Evolutionary conservation across 2,329 filamentous ascomycete genomes (phyloP), one percentile per base, ranked within the genome.

Genomic region (Xylariaceae sp.): DNA sequence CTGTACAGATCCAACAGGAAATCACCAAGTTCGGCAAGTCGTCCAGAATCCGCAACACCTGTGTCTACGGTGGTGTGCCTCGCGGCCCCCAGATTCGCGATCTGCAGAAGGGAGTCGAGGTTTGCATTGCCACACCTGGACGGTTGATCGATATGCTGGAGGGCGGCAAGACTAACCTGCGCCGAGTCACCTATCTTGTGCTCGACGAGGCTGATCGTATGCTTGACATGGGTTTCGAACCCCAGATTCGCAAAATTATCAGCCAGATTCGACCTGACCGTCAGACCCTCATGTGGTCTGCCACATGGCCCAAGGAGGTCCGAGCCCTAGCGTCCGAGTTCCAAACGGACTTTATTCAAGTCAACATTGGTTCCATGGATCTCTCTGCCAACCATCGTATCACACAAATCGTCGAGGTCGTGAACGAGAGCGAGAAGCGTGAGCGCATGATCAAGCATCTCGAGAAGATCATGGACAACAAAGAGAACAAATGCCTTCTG

Each of bases 201-300:
- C 91, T 99, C 59, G 94, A 99, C 67, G 94, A 99, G 79, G 94
- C 94, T 71, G 94, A 99, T 77, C 93, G 94, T 69, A 99, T 99
- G 94, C 82, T 99, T 71, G 94, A 99, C 78, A 99, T 99, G 94
- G 94, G 94, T 84, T 97, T 99, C 76, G 94, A 99, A 78, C 94
- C 94, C 62, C 94, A 97, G 74, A 97, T 99, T 67, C 90, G 94
- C 79, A 97, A 97, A 80, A 97, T 99, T 62, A 92, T 99, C 63
- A 83, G 88, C 59, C 94, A 99, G 77, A 97, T 97, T 74, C 90
- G 94, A 64, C 94, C 94, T 48, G 94, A 99, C 72, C 88, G 94
- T 81, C 94, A 99, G 75, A 99, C 94, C 58, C 94, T 94, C 80
- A 96, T 99, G 91, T 99, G 93, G 90, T 99, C 94, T 55, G 94